Base-by-base conservation (phyloP, 192 early-diverging fungal genomes). In the Backusella luteola region DNA sequence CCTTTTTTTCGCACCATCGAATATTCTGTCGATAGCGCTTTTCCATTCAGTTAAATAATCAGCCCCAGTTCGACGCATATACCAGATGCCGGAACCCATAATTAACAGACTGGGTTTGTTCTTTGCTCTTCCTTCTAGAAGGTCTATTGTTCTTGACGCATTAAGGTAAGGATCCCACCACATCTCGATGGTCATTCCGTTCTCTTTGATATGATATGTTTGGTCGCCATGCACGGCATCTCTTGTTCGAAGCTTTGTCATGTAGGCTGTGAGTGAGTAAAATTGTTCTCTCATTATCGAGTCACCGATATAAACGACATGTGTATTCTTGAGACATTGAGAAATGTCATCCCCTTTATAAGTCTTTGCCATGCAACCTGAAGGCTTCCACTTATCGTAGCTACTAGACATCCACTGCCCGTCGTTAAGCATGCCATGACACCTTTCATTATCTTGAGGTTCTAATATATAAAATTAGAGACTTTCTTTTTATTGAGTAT, bases 111-210 rank as follows among this genome's bases (percentile, higher is more conserved):
- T 73, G 12, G 86, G 85, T 34, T 67, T 39, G 42, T n/a, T 17
- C 15, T 53, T 78, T 3, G 68, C 4, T 38, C 49, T 69, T 32
- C 42, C 52, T 26, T 11, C 38, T 26, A 85, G 63, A 4, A 81
- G 39, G 6, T 81, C 69, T 36, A 70, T 21, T 21, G 87, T 86
- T 19, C 69, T 75, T 0, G 87, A 78, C 0, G 80, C 67, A 69
- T 88, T 93, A 71, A 90, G 81, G 44, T 85, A 91, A 14, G 92
- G 93, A 69, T 94, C 93, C 93, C 93, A 94, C 67, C 86, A 82
- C 67, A 94, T 93, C 36, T 85, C 77, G 36, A 92, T 82, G 0
- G 82, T 77, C 26, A 85, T 52, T 12, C 69, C 78, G 23, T 81
- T 79, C 6, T 66, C 38, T 11, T 67, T 73, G 32, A 83, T 82